phyloP scores from a whole-genome alignment of 257 asterid species.

The Solanum dulcamara region DNA sequence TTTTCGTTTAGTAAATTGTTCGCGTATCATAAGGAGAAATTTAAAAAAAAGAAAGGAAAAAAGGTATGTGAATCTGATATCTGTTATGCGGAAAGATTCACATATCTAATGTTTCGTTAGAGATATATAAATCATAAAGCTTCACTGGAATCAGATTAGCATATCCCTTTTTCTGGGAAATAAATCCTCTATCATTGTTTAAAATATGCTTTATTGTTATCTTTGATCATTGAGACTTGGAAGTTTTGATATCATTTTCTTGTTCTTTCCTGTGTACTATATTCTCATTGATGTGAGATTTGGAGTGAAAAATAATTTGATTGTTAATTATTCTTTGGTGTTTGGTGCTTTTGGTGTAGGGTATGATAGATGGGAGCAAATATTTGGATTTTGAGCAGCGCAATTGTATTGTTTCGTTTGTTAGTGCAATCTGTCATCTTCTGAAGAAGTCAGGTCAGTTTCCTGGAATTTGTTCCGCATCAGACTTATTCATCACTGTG shows the following conservation, averaged over 20 bases:
- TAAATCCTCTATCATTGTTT: background rate
- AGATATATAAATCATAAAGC: background rate
- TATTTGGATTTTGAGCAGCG: slow-evolving; percentile 25
- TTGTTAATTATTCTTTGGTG: background rate
- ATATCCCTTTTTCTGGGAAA: background rate
- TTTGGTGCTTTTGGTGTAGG: slow-evolving; percentile 24
- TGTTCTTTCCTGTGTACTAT: background rate
- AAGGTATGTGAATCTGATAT: background rate
- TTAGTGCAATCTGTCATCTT: slow-evolving; percentile 57
- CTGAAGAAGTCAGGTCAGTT: slow-evolving; percentile 56
- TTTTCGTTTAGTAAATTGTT: background rate
- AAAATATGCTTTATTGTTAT: background rate
- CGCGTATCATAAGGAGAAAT: background rate
- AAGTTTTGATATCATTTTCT: background rate
- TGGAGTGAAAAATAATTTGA: background rate
- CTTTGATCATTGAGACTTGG: background rate
- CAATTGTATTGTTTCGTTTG: slow-evolving; percentile 37
- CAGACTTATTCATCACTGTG: background rate
- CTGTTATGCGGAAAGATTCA: background rate
- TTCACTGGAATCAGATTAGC: background rate
- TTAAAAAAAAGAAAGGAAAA: background rate
- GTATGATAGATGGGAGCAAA: slow-evolving; percentile 18
- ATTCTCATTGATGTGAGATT: background rate
- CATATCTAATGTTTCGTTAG: background rate
- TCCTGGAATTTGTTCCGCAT: background rate